phyloP scores from a whole-genome alignment of 2,329 filamentous ascomycete genomes.

The Claviceps citrina region DNA sequence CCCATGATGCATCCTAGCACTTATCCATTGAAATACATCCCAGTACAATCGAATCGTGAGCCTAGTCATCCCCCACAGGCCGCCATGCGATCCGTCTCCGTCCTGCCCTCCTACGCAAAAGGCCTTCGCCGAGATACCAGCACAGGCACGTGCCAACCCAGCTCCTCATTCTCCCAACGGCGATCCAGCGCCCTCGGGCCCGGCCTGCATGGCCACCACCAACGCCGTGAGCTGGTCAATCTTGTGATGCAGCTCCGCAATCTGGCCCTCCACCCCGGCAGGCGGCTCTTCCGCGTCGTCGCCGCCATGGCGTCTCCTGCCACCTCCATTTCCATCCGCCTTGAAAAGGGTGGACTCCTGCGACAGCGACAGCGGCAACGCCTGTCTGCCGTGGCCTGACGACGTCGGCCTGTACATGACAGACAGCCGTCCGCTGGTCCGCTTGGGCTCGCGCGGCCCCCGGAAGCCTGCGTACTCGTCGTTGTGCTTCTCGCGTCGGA shows the following conservation, averaged over 20 bases:
- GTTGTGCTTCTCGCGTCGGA: conserved; percentile 24
- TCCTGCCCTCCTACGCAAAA: too few species aligned
- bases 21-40: too few species aligned
- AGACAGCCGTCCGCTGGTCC: conserved; percentile 8
- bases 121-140: too few species aligned
- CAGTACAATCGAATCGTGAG: too few species aligned
- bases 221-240: conserved; percentile 29
- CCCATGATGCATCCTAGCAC: too few species aligned
- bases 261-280: conserved; percentile 31
- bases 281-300: conserved; percentile 23
- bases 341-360: conserved; percentile 9
- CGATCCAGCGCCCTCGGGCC: neutral
- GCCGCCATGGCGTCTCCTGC: conserved; percentile 10
- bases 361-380: conserved; percentile 3
- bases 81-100: too few species aligned
- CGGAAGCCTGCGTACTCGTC: conserved; percentile 34
- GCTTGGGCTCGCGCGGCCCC: conserved; percentile 24
- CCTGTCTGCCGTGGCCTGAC: conserved; percentile 6
- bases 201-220: conserved; percentile 25
- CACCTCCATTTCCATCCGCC: conserved; percentile 9
- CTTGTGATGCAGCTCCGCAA: conserved; percentile 39
- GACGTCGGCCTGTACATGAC: conserved; percentile 9
- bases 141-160: too few species aligned
- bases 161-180: neutral
- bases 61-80: too few species aligned